Conservation (phyloP, 139 green algal species). For the Tetradesmus lagerheimii region DNA sequence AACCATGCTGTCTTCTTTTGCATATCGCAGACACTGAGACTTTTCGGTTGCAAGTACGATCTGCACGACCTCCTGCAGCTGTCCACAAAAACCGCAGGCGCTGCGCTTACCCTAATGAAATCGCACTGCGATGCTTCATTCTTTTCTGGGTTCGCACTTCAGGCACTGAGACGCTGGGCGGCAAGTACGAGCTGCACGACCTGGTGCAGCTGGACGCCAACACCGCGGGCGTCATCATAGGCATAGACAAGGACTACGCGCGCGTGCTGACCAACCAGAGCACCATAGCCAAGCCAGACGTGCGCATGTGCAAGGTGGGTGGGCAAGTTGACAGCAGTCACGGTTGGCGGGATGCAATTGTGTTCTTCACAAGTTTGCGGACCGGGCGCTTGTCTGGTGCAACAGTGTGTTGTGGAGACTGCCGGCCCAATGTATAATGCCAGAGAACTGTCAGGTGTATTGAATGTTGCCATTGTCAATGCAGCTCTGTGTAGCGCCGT, state of each 20-base stretch:
- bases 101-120: constrained; percentile 47
- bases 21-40: constrained; percentile 75
- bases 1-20: background rate
- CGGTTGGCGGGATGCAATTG: background rate
- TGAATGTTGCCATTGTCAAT: too few relatives aligned
- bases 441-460: too few relatives aligned
- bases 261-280: constrained; percentile 71
- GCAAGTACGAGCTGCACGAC: constrained; percentile 94
- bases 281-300: constrained; percentile 77
- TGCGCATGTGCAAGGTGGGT: constrained; percentile 66
- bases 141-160: too few relatives aligned
- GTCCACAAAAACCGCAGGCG: constrained; percentile 66
- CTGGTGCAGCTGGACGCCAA: constrained; percentile 85
- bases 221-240: constrained; percentile 84
- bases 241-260: constrained; percentile 61
- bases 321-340: too few relatives aligned
- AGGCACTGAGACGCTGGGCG: constrained; percentile 80
- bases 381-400: background rate
- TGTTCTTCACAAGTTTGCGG: background rate
- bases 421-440: too few relatives aligned
- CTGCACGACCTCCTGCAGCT: constrained; percentile 95
- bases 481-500: too few relatives aligned
- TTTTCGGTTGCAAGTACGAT: constrained; percentile 86
- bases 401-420: background rate
- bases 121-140: too few relatives aligned